Evolutionary conservation across 768 basidiomycete genomes (phyloP), one percentile per base, ranked within the genome.

Genomic region (Termitomyces sp.): DNA sequence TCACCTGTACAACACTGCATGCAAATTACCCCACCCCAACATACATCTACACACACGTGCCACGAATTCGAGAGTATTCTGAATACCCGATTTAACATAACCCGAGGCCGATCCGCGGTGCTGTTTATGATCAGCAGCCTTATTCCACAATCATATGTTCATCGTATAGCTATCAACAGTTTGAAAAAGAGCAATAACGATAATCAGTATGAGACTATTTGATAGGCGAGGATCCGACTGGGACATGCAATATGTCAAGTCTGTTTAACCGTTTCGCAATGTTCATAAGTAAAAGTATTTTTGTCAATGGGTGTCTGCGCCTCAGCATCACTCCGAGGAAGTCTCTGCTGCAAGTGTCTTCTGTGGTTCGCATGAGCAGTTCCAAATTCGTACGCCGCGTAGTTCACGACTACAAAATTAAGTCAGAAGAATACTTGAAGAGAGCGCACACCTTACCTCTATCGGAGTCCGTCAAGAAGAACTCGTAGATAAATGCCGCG

Each of bases 401-500:
- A 12, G 27, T 47, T 54, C 42, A 64, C 54, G 32, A 64, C 63
- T 64, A 23, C 4, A 40, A 12, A 41, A 12, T 23, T 10, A 5
- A 39, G 23, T 58, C 21, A 61, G 50, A 40, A 51, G 27, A 10
- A 39, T 9, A 1, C n/a, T 8, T 39, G 47, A 25, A 46, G 3
- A 21, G 21, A n/a, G 19, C 9, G 34, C 3, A 32, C 14, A 39
- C 21, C 11, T 57, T 62, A 84, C 84, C 82, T 67, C 85, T 70
- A 59, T 80, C 78, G 11, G 81, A 81, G 64, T 87, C 86, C 23
- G 72, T 67, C 25, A 88, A 69, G 66, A 88, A 75, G 9, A 78
- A 56, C 59, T 86, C 82, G 53, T 88, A 86, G 27, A 85, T 55
- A 51, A 74, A 56, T 25, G 74, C 78, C 16, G 76, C 83, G 47